These are phyloP conservation scores for Aspergillus pseudoterreus DNA, from an alignment of 2,329 filamentous ascomycete genomes.

Conservation along the genomic window DNA sequence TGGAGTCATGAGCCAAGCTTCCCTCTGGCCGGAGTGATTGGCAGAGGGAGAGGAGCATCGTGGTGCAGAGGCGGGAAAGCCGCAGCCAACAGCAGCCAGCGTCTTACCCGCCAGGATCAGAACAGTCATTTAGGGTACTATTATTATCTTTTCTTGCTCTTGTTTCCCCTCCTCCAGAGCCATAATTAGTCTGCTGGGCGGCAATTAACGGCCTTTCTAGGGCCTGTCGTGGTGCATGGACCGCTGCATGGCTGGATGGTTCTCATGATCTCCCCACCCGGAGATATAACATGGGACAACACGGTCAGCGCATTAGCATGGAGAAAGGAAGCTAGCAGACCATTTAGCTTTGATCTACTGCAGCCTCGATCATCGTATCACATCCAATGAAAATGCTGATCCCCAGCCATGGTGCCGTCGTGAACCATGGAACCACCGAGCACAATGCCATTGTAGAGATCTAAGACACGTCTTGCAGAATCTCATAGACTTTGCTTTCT, in stretches of 20 bases:
- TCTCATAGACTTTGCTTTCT: no score
- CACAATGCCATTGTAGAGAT: no score
- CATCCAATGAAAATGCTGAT: neutral
- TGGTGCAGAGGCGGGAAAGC: conserved; percentile 19
- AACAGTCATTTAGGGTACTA: neutral
- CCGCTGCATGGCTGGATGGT: neutral
- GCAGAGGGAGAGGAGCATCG: conserved; percentile 7
- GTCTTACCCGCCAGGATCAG: conserved; percentile 7
- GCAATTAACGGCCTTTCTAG: conserved; percentile 1
- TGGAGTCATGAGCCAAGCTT: conserved; percentile 22
- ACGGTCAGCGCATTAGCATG: neutral
- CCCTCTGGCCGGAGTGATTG: conserved; percentile 13
- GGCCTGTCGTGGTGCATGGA: neutral
- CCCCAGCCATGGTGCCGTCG: no score
- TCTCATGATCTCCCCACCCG: conserved; percentile 6
- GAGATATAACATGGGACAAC: no score
- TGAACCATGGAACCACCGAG: no score
- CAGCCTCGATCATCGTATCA: conserved; percentile 14
- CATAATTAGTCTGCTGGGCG: conserved; percentile 11
- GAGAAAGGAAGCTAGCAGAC: neutral
- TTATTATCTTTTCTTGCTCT: neutral
- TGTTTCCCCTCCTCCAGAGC: conserved; percentile 2
- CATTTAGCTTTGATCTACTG: conserved; percentile 12
- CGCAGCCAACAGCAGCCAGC: conserved; percentile 15
- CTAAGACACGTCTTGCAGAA: no score